These are phyloP conservation scores for Ustilago cynodontis DNA, from an alignment of 1,284 basidiomycete genomes.

Conservation along the genomic window DNA sequence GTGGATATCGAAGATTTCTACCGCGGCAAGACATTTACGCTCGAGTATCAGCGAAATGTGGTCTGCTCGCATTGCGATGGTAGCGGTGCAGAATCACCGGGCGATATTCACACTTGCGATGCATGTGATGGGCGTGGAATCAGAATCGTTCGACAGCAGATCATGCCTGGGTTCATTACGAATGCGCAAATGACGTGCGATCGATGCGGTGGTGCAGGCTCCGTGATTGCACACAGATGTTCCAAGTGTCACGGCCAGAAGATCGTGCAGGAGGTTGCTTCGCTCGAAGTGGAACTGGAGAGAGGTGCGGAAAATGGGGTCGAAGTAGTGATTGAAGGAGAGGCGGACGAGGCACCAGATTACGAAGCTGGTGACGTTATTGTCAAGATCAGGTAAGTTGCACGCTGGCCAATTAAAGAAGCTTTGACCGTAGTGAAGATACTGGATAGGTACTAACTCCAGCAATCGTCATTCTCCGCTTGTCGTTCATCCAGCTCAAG, in stretches of 20 bases:
- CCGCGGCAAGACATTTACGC: constrained; percentile 55
- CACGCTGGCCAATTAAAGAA: not conserved
- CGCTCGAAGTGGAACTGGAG: constrained; percentile 65
- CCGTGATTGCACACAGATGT: constrained; percentile 60
- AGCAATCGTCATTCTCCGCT: not conserved
- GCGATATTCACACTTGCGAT: constrained; percentile 64
- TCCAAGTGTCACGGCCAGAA: constrained; percentile 61
- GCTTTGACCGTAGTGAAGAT: not conserved
- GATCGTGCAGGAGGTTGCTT: constrained; percentile 56
- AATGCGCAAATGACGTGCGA: constrained; percentile 65
- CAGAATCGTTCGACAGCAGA: constrained; percentile 66
- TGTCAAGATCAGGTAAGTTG: constrained; percentile 56
- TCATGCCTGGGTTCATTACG: constrained; percentile 69
- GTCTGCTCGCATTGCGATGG: constrained; percentile 67
- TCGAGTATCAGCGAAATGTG: constrained; percentile 62
- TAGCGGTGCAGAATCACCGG: constrained; percentile 62
- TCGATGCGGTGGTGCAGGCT: constrained; percentile 61
- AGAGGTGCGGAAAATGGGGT: constrained; percentile 62
- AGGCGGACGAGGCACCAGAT: constrained; percentile 66
- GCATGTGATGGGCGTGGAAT: constrained; percentile 63
- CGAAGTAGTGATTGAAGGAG: constrained; percentile 62
- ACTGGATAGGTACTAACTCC: not conserved
- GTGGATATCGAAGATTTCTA: constrained; percentile 63
- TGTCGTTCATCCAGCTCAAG: constrained; percentile 24
- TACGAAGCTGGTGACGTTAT: constrained; percentile 66